Conservation (phyloP, 169 alveolate genomes). For the Condylostoma magnum region DNA sequence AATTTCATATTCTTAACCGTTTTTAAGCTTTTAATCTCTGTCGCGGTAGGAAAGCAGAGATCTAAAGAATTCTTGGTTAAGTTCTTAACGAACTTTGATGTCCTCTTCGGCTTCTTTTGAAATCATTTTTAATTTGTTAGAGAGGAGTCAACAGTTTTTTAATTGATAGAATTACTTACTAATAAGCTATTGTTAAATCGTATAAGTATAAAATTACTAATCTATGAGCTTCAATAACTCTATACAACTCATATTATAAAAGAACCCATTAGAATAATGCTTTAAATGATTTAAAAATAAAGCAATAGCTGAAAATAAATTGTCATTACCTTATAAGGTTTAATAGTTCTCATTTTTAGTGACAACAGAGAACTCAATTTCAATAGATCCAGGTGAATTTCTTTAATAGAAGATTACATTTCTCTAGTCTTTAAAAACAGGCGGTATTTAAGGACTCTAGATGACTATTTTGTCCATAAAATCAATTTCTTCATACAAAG, state of each 20-base stretch:
- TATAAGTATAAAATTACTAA: no score
- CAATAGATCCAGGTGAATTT: not conserved
- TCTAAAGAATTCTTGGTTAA: conserved; percentile 5
- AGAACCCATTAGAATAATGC: not conserved
- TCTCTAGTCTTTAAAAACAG: not conserved
- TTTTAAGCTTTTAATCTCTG: not conserved
- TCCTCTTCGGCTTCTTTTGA: no score
- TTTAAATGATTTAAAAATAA: conserved; percentile 15
- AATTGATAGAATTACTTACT: no score
- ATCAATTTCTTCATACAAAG: not conserved
- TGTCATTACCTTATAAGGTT: conserved; percentile 14
- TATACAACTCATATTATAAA: conserved; percentile 14
- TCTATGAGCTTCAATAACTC: conserved; percentile 14
- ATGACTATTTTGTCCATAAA: not conserved
- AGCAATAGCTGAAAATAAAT: conserved; percentile 24
- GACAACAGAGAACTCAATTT: not conserved
- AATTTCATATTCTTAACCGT: conserved; percentile 9
- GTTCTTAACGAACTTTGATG: not conserved
- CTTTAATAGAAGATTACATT: conserved; percentile 5
- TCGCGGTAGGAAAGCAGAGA: not conserved
- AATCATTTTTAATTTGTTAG: no score
- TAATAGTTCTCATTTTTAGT: conserved; percentile 2
- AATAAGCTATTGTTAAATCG: no score
- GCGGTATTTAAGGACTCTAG: not conserved
- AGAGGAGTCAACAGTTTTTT: no score